Evolutionary conservation across 2,329 filamentous ascomycete species (phyloP), one percentile per base, ranked within the genome.

Genomic region (Fusarium ambrosium): DNA sequence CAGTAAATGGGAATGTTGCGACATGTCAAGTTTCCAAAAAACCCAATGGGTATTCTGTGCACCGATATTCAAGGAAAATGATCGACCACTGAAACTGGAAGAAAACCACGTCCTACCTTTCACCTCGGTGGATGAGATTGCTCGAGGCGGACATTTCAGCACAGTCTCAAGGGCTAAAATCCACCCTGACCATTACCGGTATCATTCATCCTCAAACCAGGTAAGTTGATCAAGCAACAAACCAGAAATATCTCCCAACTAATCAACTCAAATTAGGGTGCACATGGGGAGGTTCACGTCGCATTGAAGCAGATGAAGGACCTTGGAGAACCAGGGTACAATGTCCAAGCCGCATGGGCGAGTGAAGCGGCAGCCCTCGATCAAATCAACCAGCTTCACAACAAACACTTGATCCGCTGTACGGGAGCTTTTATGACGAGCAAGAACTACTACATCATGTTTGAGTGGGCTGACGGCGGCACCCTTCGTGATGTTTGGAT

Each of bases 381-480:
- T 22, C 51, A 68, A 16, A 72, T 74, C 45, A 64, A 55, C 6
- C 32, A 34, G 14, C 43, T 72, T 20, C 14, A 37, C 7, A 41
- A 70, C 22, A 66, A 37, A 4, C 73, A 75, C 16, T 37, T 75
- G 13, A 65, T 74, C 14, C 64, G 48, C 20, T 55, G 56, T 4
- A 69, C 68, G 0, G 68, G 69, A 9, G 67, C 72, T 22, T 74
- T 74, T 8, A 74, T 39, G 6, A 41, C 34, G 0, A 48, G 39
- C 1, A 32, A 48, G 3, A 63, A 36, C 5, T 43, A 67, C 10
- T 72, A 64, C 18, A 74, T 75, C 5, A 24, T 75, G 53, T 71
- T 66, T 11, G 72, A 74, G 22, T 75, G 72, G 72, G 69, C 72
- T 16, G 10, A 74, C 4, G 72, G 66, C 1, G 73, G 73, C 1